Percentiles rank a stretch among this genome's conserved stretches.
Evolutionary conservation across 768 basidiomycete species (phyloP).

Genomic region (Brasilioporus rufonigricans): DNA sequence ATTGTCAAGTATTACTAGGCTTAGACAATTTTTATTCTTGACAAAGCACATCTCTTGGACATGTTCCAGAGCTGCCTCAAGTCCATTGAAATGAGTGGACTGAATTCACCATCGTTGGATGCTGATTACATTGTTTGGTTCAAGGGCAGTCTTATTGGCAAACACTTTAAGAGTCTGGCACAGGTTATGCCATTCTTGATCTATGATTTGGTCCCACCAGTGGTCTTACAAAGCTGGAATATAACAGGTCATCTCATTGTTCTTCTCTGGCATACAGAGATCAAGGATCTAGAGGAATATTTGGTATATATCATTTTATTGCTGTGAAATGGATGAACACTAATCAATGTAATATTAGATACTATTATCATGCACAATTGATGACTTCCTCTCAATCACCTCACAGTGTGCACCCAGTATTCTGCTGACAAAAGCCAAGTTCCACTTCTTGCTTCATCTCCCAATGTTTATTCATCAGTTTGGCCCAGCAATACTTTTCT

Average conservation of each 20-base stretch:
- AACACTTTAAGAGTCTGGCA: too few relatives aligned
- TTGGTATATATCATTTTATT: conserved; percentile 16
- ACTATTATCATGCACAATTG: conserved; percentile 16
- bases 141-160: conserved; percentile 30
- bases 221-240: conserved; percentile 29
- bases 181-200: too few relatives aligned
- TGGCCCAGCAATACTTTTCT: conserved; percentile 29
- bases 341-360: too few relatives aligned
- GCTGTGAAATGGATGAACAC: too few relatives aligned
- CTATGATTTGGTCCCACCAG: conserved; percentile 29
- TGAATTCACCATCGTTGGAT: conserved; percentile 23
- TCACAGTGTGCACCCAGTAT: conserved; percentile 26
- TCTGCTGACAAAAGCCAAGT: conserved; percentile 29
- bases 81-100: conserved; percentile 24
- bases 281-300: conserved; percentile 36
- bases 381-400: conserved; percentile 21
- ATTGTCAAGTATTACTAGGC: conserved; percentile 37
- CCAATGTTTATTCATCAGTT: conserved; percentile 25
- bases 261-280: conserved; percentile 42
- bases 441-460: conserved; percentile 32
- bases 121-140: conserved; percentile 35
- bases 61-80: conserved; percentile 25
- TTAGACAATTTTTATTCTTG: conserved; percentile 19
- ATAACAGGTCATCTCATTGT: conserved; percentile 35
- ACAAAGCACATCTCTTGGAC: conserved; percentile 16